phyloP scores from a whole-genome alignment of 805 yeast species.

The Cyberlindnera maclurae region DNA sequence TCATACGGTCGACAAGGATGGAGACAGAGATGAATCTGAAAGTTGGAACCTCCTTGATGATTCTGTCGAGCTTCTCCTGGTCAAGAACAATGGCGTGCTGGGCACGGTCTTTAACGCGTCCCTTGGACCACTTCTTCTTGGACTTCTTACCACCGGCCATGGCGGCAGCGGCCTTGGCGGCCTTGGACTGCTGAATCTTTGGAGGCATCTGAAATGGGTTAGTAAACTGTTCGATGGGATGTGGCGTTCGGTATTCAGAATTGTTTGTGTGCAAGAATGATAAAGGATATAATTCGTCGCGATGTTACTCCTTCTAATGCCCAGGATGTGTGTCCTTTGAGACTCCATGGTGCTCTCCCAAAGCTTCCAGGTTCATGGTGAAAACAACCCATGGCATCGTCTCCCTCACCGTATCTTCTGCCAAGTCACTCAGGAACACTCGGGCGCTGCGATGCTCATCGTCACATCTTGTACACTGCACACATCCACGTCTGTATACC shows the following conservation, averaged over 20 bases:
- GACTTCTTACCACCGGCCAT: slow-evolving; percentile 99
- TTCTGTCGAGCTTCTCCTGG: slow-evolving; percentile 98
- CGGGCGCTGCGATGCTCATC: too few species aligned
- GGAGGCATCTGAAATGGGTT: slow-evolving; percentile 73
- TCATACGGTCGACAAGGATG: slow-evolving; percentile 97
- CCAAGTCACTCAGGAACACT: too few species aligned
- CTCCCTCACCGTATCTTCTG: too few species aligned
- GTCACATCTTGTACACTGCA: too few species aligned
- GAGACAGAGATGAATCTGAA: slow-evolving; percentile 98
- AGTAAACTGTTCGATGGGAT: slow-evolving; percentile 9
- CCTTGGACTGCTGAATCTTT: slow-evolving; percentile 97
- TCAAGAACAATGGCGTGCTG: slow-evolving; percentile 95
- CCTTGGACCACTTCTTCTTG: slow-evolving; percentile 99
- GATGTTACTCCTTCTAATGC: background rate
- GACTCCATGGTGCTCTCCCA: too few species aligned
- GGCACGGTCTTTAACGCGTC: slow-evolving; percentile 99
- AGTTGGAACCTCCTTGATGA: slow-evolving; percentile 98
- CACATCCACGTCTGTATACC: background rate
- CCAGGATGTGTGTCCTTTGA: too few species aligned
- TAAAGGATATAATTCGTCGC: too few species aligned
- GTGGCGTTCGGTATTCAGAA: too few species aligned
- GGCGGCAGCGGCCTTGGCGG: slow-evolving; percentile 99
- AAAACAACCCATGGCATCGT: too few species aligned
- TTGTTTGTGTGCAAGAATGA: too few species aligned
- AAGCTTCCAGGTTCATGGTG: too few species aligned